A percentile compares a stretch with the other conserved stretches of the same genome.
phyloP scores from a whole-genome alignment of 2,329 filamentous ascomycete species.

The Penicillium sp. region DNA sequence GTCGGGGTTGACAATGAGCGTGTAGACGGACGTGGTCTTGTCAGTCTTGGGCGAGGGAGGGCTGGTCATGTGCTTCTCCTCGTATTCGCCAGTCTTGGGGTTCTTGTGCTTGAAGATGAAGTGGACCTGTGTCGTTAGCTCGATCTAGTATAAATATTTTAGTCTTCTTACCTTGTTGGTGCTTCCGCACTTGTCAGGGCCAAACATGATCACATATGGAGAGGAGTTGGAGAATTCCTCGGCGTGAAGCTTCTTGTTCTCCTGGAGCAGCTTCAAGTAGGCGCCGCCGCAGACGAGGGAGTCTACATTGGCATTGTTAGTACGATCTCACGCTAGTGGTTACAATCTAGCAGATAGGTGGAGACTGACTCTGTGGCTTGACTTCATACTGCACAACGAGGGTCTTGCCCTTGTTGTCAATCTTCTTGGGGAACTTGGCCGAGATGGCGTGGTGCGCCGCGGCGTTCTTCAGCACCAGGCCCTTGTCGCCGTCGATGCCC shows the following conservation, averaged over 20 bases:
- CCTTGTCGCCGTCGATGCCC: constrained; percentile 92
- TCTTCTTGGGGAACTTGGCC: constrained; percentile 93
- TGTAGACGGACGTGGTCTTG: constrained; percentile 94
- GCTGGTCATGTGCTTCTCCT: constrained; percentile 95
- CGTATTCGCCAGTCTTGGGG: constrained; percentile 98
- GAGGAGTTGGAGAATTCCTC: constrained; percentile 98
- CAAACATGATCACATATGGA: constrained; percentile 99
- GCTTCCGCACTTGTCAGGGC: constrained; percentile 96
- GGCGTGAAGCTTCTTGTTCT: constrained; percentile 93
- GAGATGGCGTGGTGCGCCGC: constrained; percentile 99
- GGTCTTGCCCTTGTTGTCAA: constrained; percentile 96
- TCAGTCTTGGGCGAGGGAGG: constrained; percentile 81
- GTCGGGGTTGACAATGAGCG: constrained; percentile 91
- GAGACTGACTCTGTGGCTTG: constrained; percentile 86
- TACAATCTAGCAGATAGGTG: neutral
- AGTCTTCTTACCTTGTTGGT: constrained; percentile 79
- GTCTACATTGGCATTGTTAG: constrained; percentile 51
- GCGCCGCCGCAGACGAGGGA: constrained; percentile 96
- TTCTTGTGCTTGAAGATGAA: constrained; percentile 99
- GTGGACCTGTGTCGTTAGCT: too few relatives aligned
- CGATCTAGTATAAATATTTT: constrained; percentile 16
- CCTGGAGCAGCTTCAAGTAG: constrained; percentile 97
- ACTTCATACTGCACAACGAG: constrained; percentile 98
- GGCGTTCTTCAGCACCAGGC: constrained; percentile 95
- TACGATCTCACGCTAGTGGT: constrained; percentile 26